Conservation (phyloP, 2,329 filamentous ascomycete genomes). For the Botrytis hyacinthi region DNA sequence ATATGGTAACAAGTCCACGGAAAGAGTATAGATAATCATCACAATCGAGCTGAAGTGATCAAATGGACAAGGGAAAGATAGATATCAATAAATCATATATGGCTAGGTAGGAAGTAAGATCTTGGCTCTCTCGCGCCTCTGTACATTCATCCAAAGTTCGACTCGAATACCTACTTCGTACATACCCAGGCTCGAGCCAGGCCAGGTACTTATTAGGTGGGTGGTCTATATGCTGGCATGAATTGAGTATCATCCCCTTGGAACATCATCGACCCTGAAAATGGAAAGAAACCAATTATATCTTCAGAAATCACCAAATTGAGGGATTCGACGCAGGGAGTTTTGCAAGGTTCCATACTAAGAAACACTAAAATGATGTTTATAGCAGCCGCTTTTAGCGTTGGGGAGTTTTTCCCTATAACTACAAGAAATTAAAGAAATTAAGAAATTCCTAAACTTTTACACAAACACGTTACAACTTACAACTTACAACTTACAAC, state of each 20-base stretch:
- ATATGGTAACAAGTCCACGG: neutral
- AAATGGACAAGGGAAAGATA: neutral
- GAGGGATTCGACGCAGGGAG: neutral
- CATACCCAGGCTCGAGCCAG: neutral
- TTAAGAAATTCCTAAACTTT: no score
- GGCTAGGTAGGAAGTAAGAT: neutral
- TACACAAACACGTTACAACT: neutral
- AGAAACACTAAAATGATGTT: neutral
- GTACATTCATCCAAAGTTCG: neutral
- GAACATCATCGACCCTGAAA: neutral
- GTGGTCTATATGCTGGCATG: neutral
- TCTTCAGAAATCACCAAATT: neutral
- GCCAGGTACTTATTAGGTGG: neutral
- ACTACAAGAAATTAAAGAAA: no score
- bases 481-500: neutral
- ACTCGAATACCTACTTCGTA: neutral
- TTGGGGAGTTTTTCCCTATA: neutral
- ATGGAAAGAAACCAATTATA: neutral
- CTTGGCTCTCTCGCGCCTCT: neutral
- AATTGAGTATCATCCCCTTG: neutral
- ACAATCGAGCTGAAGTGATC: neutral
- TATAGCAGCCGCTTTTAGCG: neutral
- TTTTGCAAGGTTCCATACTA: neutral
- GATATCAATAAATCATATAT: neutral
- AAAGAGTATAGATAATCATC: neutral